Evolutionary conservation across 306 rosid species (phyloP).

Genomic region (Fagus crenata): DNA sequence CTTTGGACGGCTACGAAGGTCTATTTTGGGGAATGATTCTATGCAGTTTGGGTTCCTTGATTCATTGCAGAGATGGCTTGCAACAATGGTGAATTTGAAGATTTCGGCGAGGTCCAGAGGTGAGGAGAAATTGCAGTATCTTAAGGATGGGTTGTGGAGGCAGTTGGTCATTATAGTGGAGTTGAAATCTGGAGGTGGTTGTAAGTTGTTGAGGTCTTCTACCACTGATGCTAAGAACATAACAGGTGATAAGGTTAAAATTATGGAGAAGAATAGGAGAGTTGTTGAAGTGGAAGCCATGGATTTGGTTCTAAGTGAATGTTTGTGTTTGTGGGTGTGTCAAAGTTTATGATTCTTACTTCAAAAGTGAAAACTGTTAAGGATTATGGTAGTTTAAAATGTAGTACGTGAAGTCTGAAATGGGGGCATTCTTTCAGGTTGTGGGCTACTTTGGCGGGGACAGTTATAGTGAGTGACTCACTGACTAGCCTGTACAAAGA

Average conservation of each 20-base stretch:
- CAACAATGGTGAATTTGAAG: constrained; percentile 67
- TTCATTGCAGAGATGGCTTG: constrained; percentile 74
- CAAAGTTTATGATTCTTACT: background rate
- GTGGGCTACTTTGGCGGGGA: background rate
- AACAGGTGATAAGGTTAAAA: constrained; percentile 19
- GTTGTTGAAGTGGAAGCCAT: constrained; percentile 51
- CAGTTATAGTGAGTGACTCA: background rate
- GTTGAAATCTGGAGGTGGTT: constrained; percentile 64
- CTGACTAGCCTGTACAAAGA: background rate
- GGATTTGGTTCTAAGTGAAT: constrained; percentile 15
- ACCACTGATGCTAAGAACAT: constrained; percentile 50
- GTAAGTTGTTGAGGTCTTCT: constrained; percentile 59
- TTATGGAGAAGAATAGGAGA: constrained; percentile 21
- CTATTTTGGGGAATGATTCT: constrained; percentile 64
- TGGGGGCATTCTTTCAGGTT: background rate
- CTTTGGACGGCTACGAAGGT: constrained; percentile 55
- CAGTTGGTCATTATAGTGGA: constrained; percentile 58
- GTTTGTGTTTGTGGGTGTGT: background rate
- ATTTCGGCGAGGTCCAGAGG: constrained; percentile 55
- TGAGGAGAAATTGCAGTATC: constrained; percentile 54
- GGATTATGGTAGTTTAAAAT: background rate
- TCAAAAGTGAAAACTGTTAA: background rate
- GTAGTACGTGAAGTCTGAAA: background rate
- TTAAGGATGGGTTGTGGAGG: constrained; percentile 56
- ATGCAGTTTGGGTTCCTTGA: constrained; percentile 61